Base-by-base conservation (phyloP, 139 green algal genomes). In the Asterochloris erici region DNA sequence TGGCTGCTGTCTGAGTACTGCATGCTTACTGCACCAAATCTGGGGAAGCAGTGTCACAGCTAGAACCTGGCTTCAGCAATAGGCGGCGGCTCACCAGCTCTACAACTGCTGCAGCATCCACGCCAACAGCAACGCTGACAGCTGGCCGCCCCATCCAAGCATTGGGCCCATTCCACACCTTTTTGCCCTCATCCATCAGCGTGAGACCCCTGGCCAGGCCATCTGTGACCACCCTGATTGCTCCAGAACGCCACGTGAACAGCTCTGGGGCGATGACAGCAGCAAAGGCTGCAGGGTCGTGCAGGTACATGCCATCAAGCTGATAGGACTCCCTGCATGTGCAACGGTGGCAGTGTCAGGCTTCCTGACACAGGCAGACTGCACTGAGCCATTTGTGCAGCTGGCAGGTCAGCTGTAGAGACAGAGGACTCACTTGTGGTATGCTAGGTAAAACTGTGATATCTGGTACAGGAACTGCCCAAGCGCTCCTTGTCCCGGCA, bases 251-350 rank as follows among this genome's bases (percentile, higher is more conserved):
- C 91, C 91, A 96, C 0, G 84, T 86, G 85, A 95, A 96, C 12
- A 93, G 77, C 24, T 90, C 79, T 15, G 92, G 92, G 0, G 66
- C 23, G 26, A 96, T 78, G 26, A 96, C 86, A 10, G 90, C 91
- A 0, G 89, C 82, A 71, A 96, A 83, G 0, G 93, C 93, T 23
- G 92, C 83, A 0, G 93, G 88, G 74, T 96, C 93, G 79, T 96
- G 93, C 38, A 94, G 68, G 62, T 84, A 89, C 17, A 94, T 82
- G 15, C 80, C 82, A 21, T 95, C 87, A 73, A 91, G 88, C 29
- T 60, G 78, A 79, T 95, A 93, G 17, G 79, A 79, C 63, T 86
- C 68, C 77, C 73, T 83, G 74, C 81, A 83, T 10, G 11, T 63
- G 14, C 6, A 54, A 54, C 2, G 6, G 38, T 54, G 6, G 38